phyloP scores from a whole-genome alignment of 1,139 yeast genomes.

The Lodderomyces orthopsilosis region DNA sequence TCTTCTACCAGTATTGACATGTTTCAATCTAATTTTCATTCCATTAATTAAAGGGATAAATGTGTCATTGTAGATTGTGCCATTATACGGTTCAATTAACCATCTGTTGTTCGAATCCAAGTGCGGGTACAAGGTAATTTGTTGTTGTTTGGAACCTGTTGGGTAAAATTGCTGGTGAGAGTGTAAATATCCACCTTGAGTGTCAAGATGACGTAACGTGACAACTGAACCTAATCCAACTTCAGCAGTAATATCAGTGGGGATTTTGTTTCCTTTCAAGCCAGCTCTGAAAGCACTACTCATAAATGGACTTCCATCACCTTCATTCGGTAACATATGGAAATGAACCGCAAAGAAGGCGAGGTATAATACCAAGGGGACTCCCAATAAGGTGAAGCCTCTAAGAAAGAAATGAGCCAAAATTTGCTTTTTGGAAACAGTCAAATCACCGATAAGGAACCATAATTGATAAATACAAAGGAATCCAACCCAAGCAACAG shows the following conservation, averaged over 20 bases:
- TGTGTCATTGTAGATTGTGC: constrained; percentile 46
- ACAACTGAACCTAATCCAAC: constrained; percentile 87
- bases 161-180: constrained; percentile 85
- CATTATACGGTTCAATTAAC: constrained; percentile 65
- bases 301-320: constrained; percentile 89
- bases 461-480: constrained; percentile 76
- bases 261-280: constrained; percentile 68
- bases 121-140: constrained; percentile 90
- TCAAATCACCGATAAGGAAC: constrained; percentile 85
- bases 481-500: constrained; percentile 87
- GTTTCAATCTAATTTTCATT: constrained; percentile 74
- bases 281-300: constrained; percentile 84
- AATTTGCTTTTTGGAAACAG: constrained; percentile 51
- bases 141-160: constrained; percentile 94
- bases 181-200: constrained; percentile 94
- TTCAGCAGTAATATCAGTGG: constrained; percentile 66
- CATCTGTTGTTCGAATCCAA: constrained; percentile 85
- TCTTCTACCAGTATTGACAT: constrained; percentile 68
- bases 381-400: constrained; percentile 58
- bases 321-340: constrained; percentile 63
- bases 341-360: constrained; percentile 80
- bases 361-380: constrained; percentile 69
- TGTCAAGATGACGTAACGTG: constrained; percentile 75
- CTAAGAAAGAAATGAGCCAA: constrained; percentile 54
- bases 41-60: constrained; percentile 72